Conservation (phyloP, 225 moss, liverwort and hornwort genomes). For the Bryoerythrophyllum caledonicum region DNA sequence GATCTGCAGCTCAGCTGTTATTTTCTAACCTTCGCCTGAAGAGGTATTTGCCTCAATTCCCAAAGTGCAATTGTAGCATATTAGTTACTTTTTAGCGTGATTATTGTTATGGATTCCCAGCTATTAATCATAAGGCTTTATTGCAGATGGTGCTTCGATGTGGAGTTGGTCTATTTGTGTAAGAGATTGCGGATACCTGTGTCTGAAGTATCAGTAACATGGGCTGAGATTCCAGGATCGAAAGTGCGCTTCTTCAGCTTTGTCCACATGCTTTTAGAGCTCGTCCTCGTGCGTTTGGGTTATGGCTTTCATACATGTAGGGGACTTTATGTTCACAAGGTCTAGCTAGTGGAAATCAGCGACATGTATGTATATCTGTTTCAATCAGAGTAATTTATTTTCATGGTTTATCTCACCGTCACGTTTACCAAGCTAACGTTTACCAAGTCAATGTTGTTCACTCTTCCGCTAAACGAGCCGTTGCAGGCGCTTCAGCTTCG, state of each 20-base stretch:
- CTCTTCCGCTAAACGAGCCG: too few species aligned
- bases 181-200: constrained; percentile 78
- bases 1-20: constrained; percentile 79
- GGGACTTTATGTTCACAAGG: too few species aligned
- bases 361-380: too few species aligned
- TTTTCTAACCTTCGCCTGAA: constrained; percentile 83
- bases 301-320: too few species aligned
- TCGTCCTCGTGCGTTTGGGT: constrained; percentile 80
- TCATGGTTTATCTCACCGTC: too few species aligned
- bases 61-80: background rate
- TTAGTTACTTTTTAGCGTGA: background rate
- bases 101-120: background rate
- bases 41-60: constrained; percentile 36
- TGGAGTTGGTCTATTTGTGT: constrained; percentile 86
- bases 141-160: constrained; percentile 93
- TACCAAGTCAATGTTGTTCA: too few species aligned
- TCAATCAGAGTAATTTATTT: too few species aligned
- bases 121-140: background rate
- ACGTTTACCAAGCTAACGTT: too few species aligned
- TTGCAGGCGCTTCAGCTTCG: too few species aligned
- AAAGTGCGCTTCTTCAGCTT: constrained; percentile 80
- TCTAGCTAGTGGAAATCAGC: too few species aligned
- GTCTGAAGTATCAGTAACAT: constrained; percentile 81
- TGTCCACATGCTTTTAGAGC: constrained; percentile 95
- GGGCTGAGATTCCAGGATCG: constrained; percentile 99